These are phyloP conservation scores for Priceomyces medius DNA, from an alignment of 805 yeast genomes.

Conservation along the genomic window DNA sequence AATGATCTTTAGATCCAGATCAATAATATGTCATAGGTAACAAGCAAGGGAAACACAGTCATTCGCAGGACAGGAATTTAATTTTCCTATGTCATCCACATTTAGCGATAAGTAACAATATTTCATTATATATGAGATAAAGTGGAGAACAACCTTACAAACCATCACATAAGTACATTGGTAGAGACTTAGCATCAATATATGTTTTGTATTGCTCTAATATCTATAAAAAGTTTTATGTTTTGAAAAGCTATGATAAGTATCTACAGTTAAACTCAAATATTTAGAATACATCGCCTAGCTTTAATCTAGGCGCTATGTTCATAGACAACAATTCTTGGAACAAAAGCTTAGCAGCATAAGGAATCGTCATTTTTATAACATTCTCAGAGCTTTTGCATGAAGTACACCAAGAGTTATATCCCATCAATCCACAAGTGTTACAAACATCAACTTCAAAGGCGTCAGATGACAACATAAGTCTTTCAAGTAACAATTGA, in stretches of 20 bases:
- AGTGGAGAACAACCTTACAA: too few species aligned
- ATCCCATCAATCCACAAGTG: constrained; percentile 94
- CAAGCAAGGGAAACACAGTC: not conserved
- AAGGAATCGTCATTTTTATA: constrained; percentile 93
- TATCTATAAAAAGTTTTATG: too few species aligned
- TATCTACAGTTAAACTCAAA: too few species aligned
- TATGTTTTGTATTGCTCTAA: too few species aligned
- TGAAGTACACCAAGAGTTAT: constrained; percentile 96
- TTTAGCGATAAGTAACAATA: too few species aligned
- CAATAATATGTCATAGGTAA: not conserved
- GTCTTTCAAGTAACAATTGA: constrained; percentile 85
- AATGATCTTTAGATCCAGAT: not conserved
- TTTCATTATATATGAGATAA: too few species aligned
- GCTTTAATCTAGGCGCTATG: constrained; percentile 90
- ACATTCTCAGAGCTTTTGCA: constrained; percentile 87
- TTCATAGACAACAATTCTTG: constrained; percentile 98
- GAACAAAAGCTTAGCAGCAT: constrained; percentile 96
- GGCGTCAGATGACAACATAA: constrained; percentile 96
- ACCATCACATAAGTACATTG: too few species aligned
- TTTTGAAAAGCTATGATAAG: too few species aligned
- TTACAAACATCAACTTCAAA: constrained; percentile 96
- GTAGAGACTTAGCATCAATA: too few species aligned
- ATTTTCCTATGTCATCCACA: not conserved
- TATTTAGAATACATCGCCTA: constrained; percentile 80
- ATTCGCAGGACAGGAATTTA: not conserved